Percentiles rank a stretch among this genome's conserved stretches.
Evolutionary conservation across 1,284 basidiomycete genomes (phyloP).

Genomic region (Microbotryomycetes sp.): DNA sequence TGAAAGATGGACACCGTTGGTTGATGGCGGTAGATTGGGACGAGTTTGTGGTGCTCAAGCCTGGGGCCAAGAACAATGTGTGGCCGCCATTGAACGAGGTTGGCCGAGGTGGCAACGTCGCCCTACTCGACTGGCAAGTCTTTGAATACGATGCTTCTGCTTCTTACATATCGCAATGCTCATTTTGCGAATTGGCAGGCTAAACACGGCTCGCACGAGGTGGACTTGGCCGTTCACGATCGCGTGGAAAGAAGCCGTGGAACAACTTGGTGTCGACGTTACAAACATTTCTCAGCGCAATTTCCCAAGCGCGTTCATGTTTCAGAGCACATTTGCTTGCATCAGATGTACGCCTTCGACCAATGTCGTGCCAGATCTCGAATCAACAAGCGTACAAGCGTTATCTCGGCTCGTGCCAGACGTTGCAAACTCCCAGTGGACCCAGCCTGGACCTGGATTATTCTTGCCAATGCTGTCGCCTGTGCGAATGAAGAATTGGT

Average conservation of each 20-base stretch:
- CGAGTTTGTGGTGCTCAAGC: neutral
- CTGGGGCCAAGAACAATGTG: neutral
- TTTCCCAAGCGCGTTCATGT: neutral
- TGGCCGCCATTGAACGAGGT: neutral
- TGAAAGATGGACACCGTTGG: neutral
- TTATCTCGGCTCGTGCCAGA: neutral
- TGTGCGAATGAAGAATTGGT: neutral
- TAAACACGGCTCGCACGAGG: neutral
- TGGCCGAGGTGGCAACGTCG: neutral
- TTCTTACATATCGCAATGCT: no score
- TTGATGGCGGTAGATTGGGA: neutral
- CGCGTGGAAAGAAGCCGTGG: neutral
- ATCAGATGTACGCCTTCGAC: neutral
- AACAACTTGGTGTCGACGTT: neutral
- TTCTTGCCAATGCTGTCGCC: neutral
- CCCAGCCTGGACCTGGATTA: neutral
- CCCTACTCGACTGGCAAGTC: neutral
- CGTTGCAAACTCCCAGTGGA: neutral
- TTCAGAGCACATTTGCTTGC: neutral
- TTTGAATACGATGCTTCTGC: no score
- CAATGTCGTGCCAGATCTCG: neutral
- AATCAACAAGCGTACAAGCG: neutral
- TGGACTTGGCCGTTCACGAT: neutral
- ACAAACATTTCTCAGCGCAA: neutral
- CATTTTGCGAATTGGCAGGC: no score